These are phyloP conservation scores for Cladosporium halotolerans DNA, from an alignment of 2,329 filamentous ascomycete genomes.

Conservation along the genomic window DNA sequence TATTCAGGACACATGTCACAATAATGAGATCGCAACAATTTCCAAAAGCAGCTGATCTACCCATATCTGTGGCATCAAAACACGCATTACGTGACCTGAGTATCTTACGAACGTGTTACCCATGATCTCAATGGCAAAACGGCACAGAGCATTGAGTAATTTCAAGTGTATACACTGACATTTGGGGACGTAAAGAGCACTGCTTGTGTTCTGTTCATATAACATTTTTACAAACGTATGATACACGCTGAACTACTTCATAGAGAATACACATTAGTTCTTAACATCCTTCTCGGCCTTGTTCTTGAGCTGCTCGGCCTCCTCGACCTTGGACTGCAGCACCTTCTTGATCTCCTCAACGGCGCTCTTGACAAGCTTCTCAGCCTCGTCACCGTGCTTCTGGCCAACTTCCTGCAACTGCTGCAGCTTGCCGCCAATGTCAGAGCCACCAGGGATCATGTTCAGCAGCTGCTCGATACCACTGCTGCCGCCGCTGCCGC, in stretches of 20 bases:
- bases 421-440: constrained; percentile 60
- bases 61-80: too few species aligned
- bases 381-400: constrained; percentile 63
- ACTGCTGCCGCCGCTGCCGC: neutral
- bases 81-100: too few species aligned
- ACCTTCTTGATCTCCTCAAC: constrained; percentile 60
- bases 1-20: too few species aligned
- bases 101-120: too few species aligned
- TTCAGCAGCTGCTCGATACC: constrained; percentile 55
- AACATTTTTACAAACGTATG: too few species aligned
- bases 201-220: too few species aligned
- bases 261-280: neutral
- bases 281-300: constrained; percentile 14
- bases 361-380: constrained; percentile 63
- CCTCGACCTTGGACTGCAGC: constrained; percentile 52
- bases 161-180: too few species aligned
- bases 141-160: too few species aligned
- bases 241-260: neutral
- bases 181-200: too few species aligned
- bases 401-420: constrained; percentile 59
- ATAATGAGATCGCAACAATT: too few species aligned
- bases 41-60: too few species aligned
- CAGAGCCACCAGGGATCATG: constrained; percentile 57
- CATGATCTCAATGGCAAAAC: too few species aligned
- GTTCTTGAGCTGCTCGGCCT: constrained; percentile 55